Evolutionary conservation across 148 eudicot species (phyloP).

Genomic region (Heliosperma pusillum): DNA sequence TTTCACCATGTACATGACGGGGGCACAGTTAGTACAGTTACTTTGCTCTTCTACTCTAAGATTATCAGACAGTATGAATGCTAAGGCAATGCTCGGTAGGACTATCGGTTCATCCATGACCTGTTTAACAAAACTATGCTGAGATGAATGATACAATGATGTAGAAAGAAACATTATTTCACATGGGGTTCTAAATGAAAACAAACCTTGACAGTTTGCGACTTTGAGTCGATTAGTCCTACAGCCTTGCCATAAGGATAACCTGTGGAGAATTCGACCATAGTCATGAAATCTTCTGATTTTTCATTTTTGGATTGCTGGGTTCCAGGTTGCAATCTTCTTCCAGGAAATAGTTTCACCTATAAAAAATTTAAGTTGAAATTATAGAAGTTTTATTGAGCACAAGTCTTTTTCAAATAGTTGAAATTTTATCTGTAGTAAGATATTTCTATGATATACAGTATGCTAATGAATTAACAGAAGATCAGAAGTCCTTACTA

Average conservation of each 20-base stretch:
- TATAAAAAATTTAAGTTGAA: too few relatives aligned
- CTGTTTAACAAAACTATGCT: background rate
- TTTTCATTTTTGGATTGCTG: background rate
- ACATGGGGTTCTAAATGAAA: background rate
- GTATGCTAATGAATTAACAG: background rate
- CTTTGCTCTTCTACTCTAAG: constrained; percentile 43
- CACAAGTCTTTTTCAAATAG: too few relatives aligned
- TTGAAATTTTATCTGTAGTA: too few relatives aligned
- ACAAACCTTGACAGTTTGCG: constrained; percentile 3
- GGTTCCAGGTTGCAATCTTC: constrained; percentile 6
- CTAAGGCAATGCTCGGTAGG: constrained; percentile 9
- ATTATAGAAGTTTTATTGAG: too few relatives aligned
- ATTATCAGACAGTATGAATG: constrained; percentile 15
- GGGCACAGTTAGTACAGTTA: background rate
- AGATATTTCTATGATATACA: too few relatives aligned
- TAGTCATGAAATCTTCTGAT: constrained; percentile 1
- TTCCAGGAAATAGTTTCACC: constrained; percentile 14
- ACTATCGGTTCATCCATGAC: background rate
- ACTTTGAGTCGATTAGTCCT: constrained; percentile 8
- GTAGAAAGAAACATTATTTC: background rate
- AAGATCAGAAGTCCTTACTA: background rate
- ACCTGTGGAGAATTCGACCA: constrained; percentile 3
- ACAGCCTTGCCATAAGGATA: constrained; percentile 5
- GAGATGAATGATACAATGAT: background rate
- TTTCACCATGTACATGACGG: too few relatives aligned